Evolutionary conservation across 139 green algal species (phyloP).

Genomic region (Astrephomene gubernaculifera): DNA sequence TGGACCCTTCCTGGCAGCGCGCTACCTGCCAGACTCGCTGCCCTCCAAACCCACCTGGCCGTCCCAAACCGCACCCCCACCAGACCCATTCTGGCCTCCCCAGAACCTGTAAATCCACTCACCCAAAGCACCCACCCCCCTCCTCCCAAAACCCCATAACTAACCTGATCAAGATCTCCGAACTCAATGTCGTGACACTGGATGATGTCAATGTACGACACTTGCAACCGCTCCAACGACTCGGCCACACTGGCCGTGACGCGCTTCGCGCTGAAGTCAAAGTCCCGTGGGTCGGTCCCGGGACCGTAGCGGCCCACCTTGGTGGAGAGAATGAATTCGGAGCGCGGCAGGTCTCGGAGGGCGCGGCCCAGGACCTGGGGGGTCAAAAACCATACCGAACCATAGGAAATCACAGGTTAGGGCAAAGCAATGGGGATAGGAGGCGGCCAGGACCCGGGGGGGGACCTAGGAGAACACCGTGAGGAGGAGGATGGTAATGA

Average conservation of each 20-base stretch:
- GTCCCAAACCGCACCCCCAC: no score
- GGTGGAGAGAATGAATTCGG: conserved; percentile 87
- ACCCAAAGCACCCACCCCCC: neutral
- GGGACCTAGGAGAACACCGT: no score
- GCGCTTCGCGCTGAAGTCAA: conserved; percentile 89
- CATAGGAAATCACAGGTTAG: no score
- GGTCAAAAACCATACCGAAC: no score
- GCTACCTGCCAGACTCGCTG: no score
- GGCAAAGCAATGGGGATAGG: no score
- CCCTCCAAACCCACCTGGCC: no score
- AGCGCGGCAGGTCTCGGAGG: conserved; percentile 81
- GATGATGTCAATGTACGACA: conserved; percentile 90
- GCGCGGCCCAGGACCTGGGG: conserved; percentile 80
- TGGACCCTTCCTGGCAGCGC: no score
- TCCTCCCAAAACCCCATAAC: neutral
- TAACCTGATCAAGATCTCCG: conserved; percentile 82
- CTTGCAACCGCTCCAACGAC: conserved; percentile 78
- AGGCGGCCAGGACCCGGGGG: no score
- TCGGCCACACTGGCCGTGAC: conserved; percentile 84
- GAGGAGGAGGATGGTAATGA: no score
- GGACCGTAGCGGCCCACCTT: conserved; percentile 95
- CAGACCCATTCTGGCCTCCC: no score
- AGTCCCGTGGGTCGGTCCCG: conserved; percentile 65
- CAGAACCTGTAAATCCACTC: no score
- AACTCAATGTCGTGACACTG: conserved; percentile 98